phyloP scores from a whole-genome alignment of 2,329 filamentous ascomycete genomes.

The Fusarium sarcochroum region DNA sequence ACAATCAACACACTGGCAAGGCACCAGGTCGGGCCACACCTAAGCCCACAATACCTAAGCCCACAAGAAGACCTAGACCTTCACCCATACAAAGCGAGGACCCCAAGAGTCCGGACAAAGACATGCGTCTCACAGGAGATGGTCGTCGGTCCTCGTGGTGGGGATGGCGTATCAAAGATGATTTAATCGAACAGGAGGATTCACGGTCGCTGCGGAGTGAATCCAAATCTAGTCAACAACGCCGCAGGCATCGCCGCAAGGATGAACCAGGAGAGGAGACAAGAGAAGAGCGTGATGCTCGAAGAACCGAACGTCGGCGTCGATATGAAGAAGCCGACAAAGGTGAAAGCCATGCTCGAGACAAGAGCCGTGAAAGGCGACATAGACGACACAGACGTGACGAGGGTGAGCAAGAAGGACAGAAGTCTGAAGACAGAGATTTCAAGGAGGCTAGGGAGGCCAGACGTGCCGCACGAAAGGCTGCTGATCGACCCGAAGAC shows the following conservation, averaged over 20 bases:
- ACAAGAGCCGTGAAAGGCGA: slow-evolving; percentile 21
- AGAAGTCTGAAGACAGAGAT: slow-evolving; percentile 1
- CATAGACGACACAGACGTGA: slow-evolving; percentile 27
- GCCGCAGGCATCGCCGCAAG: slow-evolving; percentile 11
- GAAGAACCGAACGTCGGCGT: slow-evolving; percentile 27
- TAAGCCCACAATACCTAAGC: no score
- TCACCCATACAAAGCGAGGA: slow-evolving; percentile 32
- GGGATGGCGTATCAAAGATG: slow-evolving; percentile 28
- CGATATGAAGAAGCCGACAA: slow-evolving; percentile 20
- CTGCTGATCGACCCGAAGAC: slow-evolving; percentile 11
- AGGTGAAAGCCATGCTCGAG: slow-evolving; percentile 18
- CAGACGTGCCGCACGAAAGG: slow-evolving; percentile 22
- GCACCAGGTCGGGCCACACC: no score
- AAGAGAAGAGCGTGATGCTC: slow-evolving; percentile 23
- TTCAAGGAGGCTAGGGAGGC: slow-evolving; percentile 9
- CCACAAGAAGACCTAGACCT: neutral
- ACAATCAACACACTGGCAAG: slow-evolving; percentile 2
- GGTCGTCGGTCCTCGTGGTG: slow-evolving; percentile 20
- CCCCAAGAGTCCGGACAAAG: slow-evolving; percentile 26
- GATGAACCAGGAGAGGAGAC: slow-evolving; percentile 6
- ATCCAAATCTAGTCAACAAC: slow-evolving; percentile 16
- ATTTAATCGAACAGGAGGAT: slow-evolving; percentile 19
- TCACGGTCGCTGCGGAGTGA: slow-evolving; percentile 19
- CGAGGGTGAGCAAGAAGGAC: slow-evolving; percentile 16
- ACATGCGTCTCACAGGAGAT: slow-evolving; percentile 20